Evolutionary conservation across 768 basidiomycete genomes (phyloP), one percentile per base, ranked within the genome.

Genomic region (Naganishia onofrii): DNA sequence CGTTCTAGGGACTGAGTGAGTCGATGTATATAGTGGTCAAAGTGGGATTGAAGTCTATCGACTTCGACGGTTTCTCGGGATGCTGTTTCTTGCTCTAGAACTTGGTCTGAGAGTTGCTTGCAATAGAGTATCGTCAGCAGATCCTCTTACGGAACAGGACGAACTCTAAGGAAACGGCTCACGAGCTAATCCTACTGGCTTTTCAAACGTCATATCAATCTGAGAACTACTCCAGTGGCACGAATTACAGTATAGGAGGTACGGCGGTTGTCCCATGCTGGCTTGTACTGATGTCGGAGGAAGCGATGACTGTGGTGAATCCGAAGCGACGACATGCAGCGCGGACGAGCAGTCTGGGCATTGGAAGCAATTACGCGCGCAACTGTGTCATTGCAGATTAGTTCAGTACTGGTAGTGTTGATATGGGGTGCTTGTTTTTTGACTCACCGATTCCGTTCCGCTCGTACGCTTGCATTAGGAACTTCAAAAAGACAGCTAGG

Each of bases 401-500:
- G 29, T 5, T 42, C 34, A 60, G 29, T 48, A 19, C 2, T 12
- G 12, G 44, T n/a, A 4, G 26, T 23, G 8, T 38, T 4, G 46
- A 8, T 10, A 13, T 6, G 4, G 7, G 10, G 2, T 13, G 28
- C 21, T 10, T 8, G 3, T 9, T 8, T 0, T 28, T 4, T 23
- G 36, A 72, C 82, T 74, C 72, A 91, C 95, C 94, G 86, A 77
- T 96, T 97, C 85, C 93, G 95, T 82, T 99, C 96, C 15, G 91
- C 93, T 67, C 96, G 85, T n/a, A 99, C 96, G 76, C 93, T 96
- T 2, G 96, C 96, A 78, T 90, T 93, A 0, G 96, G 95, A 13
- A 99, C 96, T 79, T 99, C 96, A 80, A 98, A 99, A 21, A 97
- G 84, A 80, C 96, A 99, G 80, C 95, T 94, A 36, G 96, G 96